These are phyloP conservation scores for Chlorella sp. DNA, from an alignment of 139 green algal genomes.

Conservation along the genomic window DNA sequence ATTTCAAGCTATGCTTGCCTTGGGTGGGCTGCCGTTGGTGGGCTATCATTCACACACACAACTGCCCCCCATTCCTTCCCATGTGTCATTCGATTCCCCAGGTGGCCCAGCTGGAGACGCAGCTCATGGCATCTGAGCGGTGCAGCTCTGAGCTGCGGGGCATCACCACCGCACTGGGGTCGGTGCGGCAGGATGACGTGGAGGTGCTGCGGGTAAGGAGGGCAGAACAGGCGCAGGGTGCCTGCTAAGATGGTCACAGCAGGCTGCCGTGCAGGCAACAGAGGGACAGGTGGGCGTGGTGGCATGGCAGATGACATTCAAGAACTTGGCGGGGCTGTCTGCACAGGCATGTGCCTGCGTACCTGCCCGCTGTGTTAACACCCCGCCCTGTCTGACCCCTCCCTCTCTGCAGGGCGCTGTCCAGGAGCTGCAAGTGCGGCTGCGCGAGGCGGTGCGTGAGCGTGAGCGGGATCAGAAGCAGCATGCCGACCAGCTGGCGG, in stretches of 20 bases:
- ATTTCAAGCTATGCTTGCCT: not conserved
- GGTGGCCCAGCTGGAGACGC: constrained; percentile 21
- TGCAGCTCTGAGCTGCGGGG: constrained; percentile 16
- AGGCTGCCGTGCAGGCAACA: too few species aligned
- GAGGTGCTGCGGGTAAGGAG: constrained; percentile 26
- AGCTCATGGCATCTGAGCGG: constrained; percentile 22
- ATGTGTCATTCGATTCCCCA: not conserved
- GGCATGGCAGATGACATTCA: not conserved
- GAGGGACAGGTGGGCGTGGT: too few species aligned
- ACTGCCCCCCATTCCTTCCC: not conserved
- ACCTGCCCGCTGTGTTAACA: too few species aligned
- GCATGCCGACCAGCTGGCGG: not conserved
- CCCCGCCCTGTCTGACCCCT: too few species aligned
- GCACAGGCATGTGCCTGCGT: too few species aligned
- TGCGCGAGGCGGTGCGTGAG: constrained; percentile 7
- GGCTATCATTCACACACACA: not conserved
- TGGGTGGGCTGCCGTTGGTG: not conserved
- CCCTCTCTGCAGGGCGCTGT: not conserved
- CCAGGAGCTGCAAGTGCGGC: constrained; percentile 11
- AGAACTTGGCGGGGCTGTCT: not conserved
- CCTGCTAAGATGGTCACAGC: too few species aligned
- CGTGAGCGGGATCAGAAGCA: not conserved
- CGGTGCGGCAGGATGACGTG: constrained; percentile 16
- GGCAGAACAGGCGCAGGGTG: too few species aligned
- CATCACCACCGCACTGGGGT: not conserved